A percentile compares a stretch with the other conserved stretches of the same genome.
Evolutionary conservation across 2,329 filamentous ascomycete genomes (phyloP).

Genomic region (Arachnopeziza araneosa): DNA sequence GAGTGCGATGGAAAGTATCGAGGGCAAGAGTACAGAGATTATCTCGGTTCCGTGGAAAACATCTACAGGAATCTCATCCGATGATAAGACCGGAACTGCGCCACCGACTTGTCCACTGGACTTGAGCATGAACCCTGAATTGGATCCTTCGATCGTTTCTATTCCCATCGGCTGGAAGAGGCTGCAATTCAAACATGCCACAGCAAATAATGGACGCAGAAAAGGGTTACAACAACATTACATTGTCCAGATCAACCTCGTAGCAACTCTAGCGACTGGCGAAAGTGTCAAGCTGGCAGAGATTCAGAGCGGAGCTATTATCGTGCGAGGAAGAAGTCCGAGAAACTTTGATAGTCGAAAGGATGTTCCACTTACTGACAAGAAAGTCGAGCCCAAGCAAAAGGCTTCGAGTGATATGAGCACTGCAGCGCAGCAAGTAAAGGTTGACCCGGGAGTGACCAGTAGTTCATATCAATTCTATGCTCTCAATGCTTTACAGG

Average conservation of each 20-base stretch:
- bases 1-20: slow-evolving; percentile 83
- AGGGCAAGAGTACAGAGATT: slow-evolving; percentile 86
- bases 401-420: slow-evolving; percentile 22
- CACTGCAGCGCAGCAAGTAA: slow-evolving; percentile 17
- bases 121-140: slow-evolving; percentile 53
- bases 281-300: slow-evolving; percentile 74
- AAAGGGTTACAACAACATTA: slow-evolving; percentile 97
- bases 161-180: slow-evolving; percentile 90
- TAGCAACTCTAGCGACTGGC: slow-evolving; percentile 62
- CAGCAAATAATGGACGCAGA: slow-evolving; percentile 88
- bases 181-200: slow-evolving; percentile 92
- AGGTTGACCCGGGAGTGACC: slow-evolving; percentile 23
- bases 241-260: slow-evolving; percentile 75
- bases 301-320: slow-evolving; percentile 86
- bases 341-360: slow-evolving; percentile 91
- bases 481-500: slow-evolving; percentile 25
- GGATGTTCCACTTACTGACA: slow-evolving; percentile 61
- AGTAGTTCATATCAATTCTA: slow-evolving; percentile 25
- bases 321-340: slow-evolving; percentile 87
- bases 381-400: slow-evolving; percentile 25
- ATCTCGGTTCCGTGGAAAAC: slow-evolving; percentile 96
- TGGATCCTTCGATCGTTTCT: slow-evolving; percentile 73
- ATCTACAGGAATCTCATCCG: slow-evolving; percentile 18
- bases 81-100: slow-evolving; percentile 40
- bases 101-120: slow-evolving; percentile 53